These are phyloP conservation scores for Zasmidium citrigriseum DNA, from an alignment of 2,329 filamentous ascomycete genomes.

Conservation along the genomic window DNA sequence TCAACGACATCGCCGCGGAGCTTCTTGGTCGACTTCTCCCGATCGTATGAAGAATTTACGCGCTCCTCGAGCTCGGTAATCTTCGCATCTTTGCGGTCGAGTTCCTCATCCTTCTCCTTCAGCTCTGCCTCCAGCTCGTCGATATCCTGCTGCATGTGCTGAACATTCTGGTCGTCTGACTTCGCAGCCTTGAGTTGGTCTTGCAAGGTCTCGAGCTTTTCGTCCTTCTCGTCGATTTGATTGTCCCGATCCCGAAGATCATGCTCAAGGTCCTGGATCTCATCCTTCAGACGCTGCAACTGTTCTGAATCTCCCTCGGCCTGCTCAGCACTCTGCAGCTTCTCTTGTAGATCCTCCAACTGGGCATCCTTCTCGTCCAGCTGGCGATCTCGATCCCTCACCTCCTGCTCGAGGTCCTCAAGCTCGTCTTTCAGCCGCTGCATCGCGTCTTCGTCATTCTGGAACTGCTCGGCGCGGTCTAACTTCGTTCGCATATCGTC, in stretches of 20 bases:
- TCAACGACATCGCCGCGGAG: slow-evolving; percentile 37
- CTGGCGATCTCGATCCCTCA: slow-evolving; percentile 51
- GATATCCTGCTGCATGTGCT: slow-evolving; percentile 62
- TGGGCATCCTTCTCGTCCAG: slow-evolving; percentile 50
- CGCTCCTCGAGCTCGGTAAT: slow-evolving; percentile 36
- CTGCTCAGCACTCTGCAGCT: slow-evolving; percentile 32
- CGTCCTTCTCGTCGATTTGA: slow-evolving; percentile 41
- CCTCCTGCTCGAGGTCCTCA: slow-evolving; percentile 50
- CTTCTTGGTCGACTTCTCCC: slow-evolving; percentile 40
- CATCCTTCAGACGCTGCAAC: slow-evolving; percentile 45
- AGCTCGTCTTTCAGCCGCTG: slow-evolving; percentile 50
- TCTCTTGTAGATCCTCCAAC: slow-evolving; percentile 49
- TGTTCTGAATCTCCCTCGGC: slow-evolving; percentile 35
- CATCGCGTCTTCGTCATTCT: slow-evolving; percentile 31
- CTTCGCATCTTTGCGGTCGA: slow-evolving; percentile 32
- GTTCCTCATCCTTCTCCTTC: slow-evolving; percentile 47
- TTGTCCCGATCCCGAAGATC: slow-evolving; percentile 53
- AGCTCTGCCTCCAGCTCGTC: slow-evolving; percentile 52
- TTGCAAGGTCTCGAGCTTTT: slow-evolving; percentile 52
- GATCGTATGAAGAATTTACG: slow-evolving; percentile 32
- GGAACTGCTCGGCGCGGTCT: slow-evolving; percentile 39
- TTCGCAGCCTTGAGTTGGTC: slow-evolving; percentile 41
- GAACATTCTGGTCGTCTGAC: slow-evolving; percentile 49
- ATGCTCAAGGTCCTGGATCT: slow-evolving; percentile 51
- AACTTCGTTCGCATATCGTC: slow-evolving; percentile 44